Evolutionary conservation across 768 basidiomycete species (phyloP).

Genomic region (Tulasnella sp.): DNA sequence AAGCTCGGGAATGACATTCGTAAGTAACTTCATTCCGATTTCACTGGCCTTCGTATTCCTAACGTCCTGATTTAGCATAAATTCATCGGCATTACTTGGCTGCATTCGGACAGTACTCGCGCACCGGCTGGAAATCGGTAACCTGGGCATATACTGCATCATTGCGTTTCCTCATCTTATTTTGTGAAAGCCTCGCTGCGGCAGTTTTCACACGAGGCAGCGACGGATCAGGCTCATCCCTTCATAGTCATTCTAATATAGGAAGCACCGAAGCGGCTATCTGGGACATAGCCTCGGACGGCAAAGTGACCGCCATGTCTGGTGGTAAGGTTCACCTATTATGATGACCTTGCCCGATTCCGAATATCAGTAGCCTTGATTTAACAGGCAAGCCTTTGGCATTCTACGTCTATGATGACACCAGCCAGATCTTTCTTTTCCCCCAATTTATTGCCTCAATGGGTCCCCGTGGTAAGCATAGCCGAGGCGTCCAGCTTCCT

Average conservation of each 20-base stretch:
- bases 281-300: background rate
- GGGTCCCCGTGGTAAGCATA: background rate
- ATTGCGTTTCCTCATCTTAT: background rate
- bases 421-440: background rate
- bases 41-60: too few species aligned
- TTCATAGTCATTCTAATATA: background rate
- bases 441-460: background rate
- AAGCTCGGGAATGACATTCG: too few species aligned
- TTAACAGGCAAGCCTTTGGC: too few species aligned
- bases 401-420: background rate
- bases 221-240: background rate
- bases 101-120: background rate
- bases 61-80: background rate
- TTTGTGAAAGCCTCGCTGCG: background rate
- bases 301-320: background rate
- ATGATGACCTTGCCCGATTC: too few species aligned
- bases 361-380: too few species aligned
- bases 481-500: background rate
- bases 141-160: background rate
- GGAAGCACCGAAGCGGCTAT: background rate
- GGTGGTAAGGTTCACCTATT: background rate
- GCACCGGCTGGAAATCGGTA: background rate
- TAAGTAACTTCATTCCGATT: too few species aligned
- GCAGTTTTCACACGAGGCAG: background rate
- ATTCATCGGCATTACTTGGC: background rate